These are phyloP conservation scores for Trametes coccinea DNA, from an alignment of 768 basidiomycete species.

Conservation along the genomic window DNA sequence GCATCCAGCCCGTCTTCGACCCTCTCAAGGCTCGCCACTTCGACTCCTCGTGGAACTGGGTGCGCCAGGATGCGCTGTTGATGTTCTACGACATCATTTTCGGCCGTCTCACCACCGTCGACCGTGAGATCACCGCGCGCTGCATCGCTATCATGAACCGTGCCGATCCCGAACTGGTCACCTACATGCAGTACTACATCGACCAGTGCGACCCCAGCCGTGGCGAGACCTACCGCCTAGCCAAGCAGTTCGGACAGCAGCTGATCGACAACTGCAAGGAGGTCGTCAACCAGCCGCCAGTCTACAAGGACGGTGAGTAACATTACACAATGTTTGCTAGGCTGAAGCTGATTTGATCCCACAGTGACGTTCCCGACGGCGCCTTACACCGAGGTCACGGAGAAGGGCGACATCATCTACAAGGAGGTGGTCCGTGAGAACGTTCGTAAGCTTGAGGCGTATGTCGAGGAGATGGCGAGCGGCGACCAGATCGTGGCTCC, in stretches of 20 bases:
- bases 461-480: constrained; percentile 98
- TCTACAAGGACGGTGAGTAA: constrained; percentile 90
- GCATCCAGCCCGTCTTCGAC: constrained; percentile 93
- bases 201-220: constrained; percentile 75
- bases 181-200: constrained; percentile 96
- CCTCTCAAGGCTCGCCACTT: constrained; percentile 96
- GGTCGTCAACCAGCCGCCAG: constrained; percentile 77
- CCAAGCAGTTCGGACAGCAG: constrained; percentile 95
- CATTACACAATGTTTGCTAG: no score
- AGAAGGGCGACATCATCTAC: constrained; percentile 93
- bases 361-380: constrained; percentile 97
- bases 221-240: constrained; percentile 92
- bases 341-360: neutral
- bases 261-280: constrained; percentile 92
- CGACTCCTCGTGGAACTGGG: constrained; percentile 99
- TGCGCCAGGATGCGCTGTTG: constrained; percentile 90
- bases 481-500: constrained; percentile 81
- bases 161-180: constrained; percentile 87
- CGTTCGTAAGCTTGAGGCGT: constrained; percentile 96
- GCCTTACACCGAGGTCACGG: constrained; percentile 90
- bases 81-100: constrained; percentile 99
- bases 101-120: constrained; percentile 89
- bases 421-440: constrained; percentile 94
- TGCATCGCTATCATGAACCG: constrained; percentile 98
- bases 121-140: constrained; percentile 94